Base-by-base conservation (phyloP, 305 asterid species). In the Fraxinus greggii region DNA sequence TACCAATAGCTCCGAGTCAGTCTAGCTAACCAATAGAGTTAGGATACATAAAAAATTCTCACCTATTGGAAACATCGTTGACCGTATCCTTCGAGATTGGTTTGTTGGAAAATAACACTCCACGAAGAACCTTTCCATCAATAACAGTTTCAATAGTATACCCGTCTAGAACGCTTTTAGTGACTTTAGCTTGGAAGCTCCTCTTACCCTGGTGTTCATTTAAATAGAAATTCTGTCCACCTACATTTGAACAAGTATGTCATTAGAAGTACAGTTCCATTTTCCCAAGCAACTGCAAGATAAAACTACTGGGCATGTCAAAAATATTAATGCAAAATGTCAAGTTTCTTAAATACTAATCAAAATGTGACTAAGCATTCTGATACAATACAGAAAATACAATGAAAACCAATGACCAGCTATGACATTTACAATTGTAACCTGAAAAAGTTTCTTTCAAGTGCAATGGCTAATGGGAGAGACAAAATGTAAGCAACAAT, bases 121-220 rank as follows among this genome's bases (percentile, higher is more conserved):
- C 99, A 77, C 91, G 95, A 78, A 96, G 96, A 81, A 89, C 92
- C 88, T 86, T 92, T 75, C 98, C 99, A 84, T 93, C 97, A 48
- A 97, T 93, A 82, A 92, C 65, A 74, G 99, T 94, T 88, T 94
- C 99, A 28, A 97, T 91, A 21, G 92, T 88, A 85, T 89, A 97
- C 81, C 95, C 93, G 48, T 90, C 89, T 45, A 90, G 80, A 79
- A 92, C 82, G 88, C 88, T 89, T 89, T 91, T 91, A 23, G 92
- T 90, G 79, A 97, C 94, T 86, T 89, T 93, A 45, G 98, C 98
- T 86, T 94, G 92, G 90, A 97, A 94, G 75, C 90, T 84, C 86
- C 90, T 92, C 83, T 92, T 94, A 78, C 93, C 97, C 75, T 85
- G 97, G 83, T 83, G 86, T 72, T 91, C 94, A 78, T 87, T 92